Percentiles rank a stretch among this genome's conserved stretches.
Conservation (phyloP, 305 asterid genomes). For the Solanum aculeatissimum region DNA sequence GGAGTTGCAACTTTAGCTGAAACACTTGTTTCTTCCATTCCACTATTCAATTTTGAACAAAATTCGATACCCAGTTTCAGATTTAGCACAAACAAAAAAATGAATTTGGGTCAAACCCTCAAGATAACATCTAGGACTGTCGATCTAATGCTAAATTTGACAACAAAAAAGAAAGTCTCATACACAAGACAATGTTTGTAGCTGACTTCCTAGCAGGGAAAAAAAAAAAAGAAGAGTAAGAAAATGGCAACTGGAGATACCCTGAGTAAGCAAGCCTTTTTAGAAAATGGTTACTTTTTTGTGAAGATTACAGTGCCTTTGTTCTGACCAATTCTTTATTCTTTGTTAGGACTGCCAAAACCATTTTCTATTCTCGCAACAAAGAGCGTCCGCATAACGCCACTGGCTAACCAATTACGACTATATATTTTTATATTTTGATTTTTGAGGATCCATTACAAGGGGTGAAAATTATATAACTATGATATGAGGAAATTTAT, state of each 20-base stretch:
- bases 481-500: too few species aligned
- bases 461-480: too few species aligned
- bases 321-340: constrained; percentile 11
- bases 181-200: background rate
- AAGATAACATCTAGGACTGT: background rate
- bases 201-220: background rate
- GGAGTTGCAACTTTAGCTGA: constrained; percentile 22
- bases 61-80: background rate
- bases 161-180: background rate
- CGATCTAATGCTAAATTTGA: background rate
- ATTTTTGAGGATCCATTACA: too few species aligned
- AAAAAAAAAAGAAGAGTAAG: background rate
- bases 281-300: background rate
- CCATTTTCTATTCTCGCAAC: background rate
- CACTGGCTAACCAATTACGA: background rate
- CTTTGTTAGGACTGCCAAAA: constrained; percentile 12
- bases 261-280: background rate
- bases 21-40: constrained; percentile 21
- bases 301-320: background rate
- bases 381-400: background rate
- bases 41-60: background rate
- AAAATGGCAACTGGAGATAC: background rate
- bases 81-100: background rate
- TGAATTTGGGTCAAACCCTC: background rate
- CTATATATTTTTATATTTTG: too few species aligned